Evolutionary conservation across 495 filamentous ascomycete species (phyloP).

Genomic region (Glarea lozoyensis): DNA sequence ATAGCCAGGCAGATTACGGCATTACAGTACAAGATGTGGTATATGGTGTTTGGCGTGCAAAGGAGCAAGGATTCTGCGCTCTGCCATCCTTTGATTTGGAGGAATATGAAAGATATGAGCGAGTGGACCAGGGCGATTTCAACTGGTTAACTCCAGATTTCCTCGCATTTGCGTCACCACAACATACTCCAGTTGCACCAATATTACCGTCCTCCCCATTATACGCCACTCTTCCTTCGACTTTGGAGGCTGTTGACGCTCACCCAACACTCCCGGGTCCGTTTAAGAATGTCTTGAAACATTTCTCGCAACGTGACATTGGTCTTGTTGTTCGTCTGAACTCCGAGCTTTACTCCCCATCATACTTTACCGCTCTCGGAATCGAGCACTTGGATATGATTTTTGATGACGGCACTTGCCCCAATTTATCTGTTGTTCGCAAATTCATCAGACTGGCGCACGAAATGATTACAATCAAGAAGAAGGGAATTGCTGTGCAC

Average conservation of each 20-base stretch:
- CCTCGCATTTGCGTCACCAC: constrained; percentile 92
- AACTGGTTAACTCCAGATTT: constrained; percentile 97
- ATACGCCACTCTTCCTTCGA: constrained; percentile 63
- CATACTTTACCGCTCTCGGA: constrained; percentile 89
- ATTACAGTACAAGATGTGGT: constrained; percentile 94
- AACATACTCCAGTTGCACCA: constrained; percentile 63
- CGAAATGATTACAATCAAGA: constrained; percentile 80
- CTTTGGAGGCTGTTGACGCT: constrained; percentile 52
- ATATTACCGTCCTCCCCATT: constrained; percentile 61
- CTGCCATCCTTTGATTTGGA: constrained; percentile 86
- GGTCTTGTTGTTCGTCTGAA: constrained; percentile 93
- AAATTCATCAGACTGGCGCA: constrained; percentile 94
- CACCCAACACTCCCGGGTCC: constrained; percentile 59
- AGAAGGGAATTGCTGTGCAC: constrained; percentile 89
- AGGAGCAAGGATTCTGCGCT: constrained; percentile 82
- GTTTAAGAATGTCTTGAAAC: constrained; percentile 90
- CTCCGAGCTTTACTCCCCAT: constrained; percentile 88
- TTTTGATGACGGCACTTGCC: constrained; percentile 97
- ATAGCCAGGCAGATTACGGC: constrained; percentile 95
- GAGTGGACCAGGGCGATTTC: constrained; percentile 98
- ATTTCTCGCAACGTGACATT: constrained; percentile 79
- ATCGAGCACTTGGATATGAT: constrained; percentile 98
- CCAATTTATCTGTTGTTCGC: constrained; percentile 71
- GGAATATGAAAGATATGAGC: constrained; percentile 93
- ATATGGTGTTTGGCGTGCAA: constrained; percentile 97